Percentiles rank a stretch among this genome's conserved stretches.
These are phyloP conservation scores for Ganoderma sinense DNA, from an alignment of 1,284 basidiomycete species.

Conservation along the genomic window DNA sequence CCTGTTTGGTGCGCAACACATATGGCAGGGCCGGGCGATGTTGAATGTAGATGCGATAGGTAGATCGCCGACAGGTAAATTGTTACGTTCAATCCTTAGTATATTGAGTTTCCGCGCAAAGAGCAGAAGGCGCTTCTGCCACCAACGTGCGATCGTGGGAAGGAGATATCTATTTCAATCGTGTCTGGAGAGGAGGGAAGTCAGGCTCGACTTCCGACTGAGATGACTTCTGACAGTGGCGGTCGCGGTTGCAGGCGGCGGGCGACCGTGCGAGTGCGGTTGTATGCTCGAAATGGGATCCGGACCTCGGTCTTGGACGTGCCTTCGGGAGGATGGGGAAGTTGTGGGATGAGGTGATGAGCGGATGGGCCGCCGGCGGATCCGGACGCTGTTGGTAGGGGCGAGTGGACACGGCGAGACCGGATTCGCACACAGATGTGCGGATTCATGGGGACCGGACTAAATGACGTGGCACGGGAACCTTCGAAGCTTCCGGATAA, in stretches of 20 bases:
- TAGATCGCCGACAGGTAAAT: neutral
- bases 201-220: neutral
- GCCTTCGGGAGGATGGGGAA: conserved; percentile 8
- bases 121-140: conserved; percentile 7
- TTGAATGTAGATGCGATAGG: neutral
- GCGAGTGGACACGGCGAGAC: conserved; percentile 20
- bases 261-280: conserved; percentile 3
- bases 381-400: conserved; percentile 23
- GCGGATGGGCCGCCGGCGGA: conserved; percentile 16
- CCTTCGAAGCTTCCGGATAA: conserved; percentile 24
- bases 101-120: neutral
- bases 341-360: neutral
- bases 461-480: neutral
- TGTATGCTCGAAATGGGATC: conserved; percentile 4
- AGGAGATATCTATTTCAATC: conserved; percentile 12
- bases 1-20: neutral
- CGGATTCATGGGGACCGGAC: conserved; percentile 6
- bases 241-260: neutral
- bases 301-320: conserved; percentile 23
- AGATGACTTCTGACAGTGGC: neutral
- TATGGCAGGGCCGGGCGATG: neutral
- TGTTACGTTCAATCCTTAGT: neutral
- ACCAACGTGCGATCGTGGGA: conserved; percentile 13
- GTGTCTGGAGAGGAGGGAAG: neutral
- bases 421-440: conserved; percentile 8